phyloP scores from a whole-genome alignment of 768 basidiomycete genomes.

The Mrakia blollopis region DNA sequence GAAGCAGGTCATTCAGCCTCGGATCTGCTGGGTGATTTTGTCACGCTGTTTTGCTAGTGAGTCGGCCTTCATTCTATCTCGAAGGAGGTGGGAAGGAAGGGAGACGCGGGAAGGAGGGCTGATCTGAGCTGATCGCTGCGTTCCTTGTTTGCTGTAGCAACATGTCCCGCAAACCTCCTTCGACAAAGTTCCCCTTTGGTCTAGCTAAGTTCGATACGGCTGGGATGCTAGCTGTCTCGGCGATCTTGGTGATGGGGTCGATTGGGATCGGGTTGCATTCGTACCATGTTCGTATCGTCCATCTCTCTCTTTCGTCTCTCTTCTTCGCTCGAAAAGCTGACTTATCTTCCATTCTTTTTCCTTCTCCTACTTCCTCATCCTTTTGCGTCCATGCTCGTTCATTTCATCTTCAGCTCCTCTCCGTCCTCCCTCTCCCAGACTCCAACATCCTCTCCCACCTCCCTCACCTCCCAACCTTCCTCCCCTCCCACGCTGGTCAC shows the following conservation, averaged over 20 bases:
- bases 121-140: neutral
- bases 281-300: slow-evolving; percentile 48
- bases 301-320: neutral
- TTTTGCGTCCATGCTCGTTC: neutral
- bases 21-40: slow-evolving; percentile 86
- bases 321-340: too few species aligned
- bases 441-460: slow-evolving; percentile 39
- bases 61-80: neutral
- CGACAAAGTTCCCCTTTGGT: slow-evolving; percentile 66
- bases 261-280: slow-evolving; percentile 72
- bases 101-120: neutral
- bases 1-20: slow-evolving; percentile 78
- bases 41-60: slow-evolving; percentile 77
- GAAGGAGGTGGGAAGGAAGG: too few species aligned
- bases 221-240: slow-evolving; percentile 82
- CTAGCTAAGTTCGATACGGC: slow-evolving; percentile 88
- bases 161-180: slow-evolving; percentile 74
- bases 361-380: neutral
- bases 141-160: slow-evolving; percentile 40
- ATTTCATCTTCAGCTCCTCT: slow-evolving; percentile 22
- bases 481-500: slow-evolving; percentile 47
- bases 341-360: too few species aligned
- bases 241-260: slow-evolving; percentile 69
- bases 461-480: slow-evolving; percentile 53
- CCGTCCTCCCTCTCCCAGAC: slow-evolving; percentile 52